Evolutionary conservation across 495 filamentous ascomycete species (phyloP).

Genomic region (Podospora anserina): DNA sequence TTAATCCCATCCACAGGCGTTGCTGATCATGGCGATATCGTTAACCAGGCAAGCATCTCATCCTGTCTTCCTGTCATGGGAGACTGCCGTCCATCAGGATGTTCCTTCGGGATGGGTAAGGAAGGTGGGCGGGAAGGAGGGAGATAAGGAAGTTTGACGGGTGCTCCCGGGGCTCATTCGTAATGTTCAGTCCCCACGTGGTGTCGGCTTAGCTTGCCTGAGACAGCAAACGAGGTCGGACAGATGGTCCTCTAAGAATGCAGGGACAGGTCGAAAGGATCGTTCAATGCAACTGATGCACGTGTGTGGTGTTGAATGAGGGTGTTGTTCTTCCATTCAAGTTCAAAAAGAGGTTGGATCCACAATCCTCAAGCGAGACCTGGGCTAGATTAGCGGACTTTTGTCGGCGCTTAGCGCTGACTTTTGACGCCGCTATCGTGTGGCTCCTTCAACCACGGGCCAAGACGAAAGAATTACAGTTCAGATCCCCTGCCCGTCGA

Average conservation of each 20-base stretch:
- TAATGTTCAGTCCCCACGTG: background rate
- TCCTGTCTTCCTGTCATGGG: background rate
- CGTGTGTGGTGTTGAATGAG: background rate
- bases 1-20: background rate
- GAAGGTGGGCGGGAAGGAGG: background rate
- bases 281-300: background rate
- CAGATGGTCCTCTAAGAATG: background rate
- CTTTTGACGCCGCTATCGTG: background rate
- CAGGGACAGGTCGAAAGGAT: background rate
- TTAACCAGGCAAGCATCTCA: background rate
- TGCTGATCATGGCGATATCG: background rate
- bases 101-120: slow-evolving; percentile 1
- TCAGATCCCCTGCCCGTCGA: too few species aligned
- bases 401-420: background rate
- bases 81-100: background rate
- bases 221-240: background rate
- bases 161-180: background rate
- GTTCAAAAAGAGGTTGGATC: background rate
- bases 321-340: background rate
- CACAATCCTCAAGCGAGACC: background rate
- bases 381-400: background rate
- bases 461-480: too few species aligned
- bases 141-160: background rate
- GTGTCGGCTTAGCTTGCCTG: background rate
- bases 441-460: background rate